These are phyloP conservation scores for Hypoxylon sp. DNA, from an alignment of 2,329 filamentous ascomycete species.

Conservation along the genomic window DNA sequence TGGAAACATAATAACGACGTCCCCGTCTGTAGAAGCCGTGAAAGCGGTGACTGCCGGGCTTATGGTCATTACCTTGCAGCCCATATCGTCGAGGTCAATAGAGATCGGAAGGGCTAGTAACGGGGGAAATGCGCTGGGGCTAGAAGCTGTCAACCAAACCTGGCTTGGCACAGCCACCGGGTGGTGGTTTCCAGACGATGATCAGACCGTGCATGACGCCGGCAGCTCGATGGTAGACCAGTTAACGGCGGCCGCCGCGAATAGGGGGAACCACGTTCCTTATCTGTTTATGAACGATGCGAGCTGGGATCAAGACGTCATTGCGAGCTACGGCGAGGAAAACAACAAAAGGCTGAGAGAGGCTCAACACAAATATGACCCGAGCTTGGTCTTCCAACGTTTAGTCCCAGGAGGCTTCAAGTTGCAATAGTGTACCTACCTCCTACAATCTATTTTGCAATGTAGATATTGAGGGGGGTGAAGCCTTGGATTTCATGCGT, in stretches of 20 bases:
- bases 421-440: neutral
- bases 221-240: neutral
- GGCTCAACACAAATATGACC: neutral
- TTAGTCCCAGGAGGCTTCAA: neutral
- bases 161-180: slow-evolving; percentile 15
- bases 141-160: slow-evolving; percentile 25
- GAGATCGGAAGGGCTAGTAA: slow-evolving; percentile 4
- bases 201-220: slow-evolving; percentile 12
- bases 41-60: slow-evolving; percentile 17
- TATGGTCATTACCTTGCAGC: slow-evolving; percentile 19
- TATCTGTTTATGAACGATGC: neutral
- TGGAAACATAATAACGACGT: slow-evolving; percentile 17
- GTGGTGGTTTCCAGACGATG: slow-evolving; percentile 25
- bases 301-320: neutral
- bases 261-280: neutral
- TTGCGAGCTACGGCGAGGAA: neutral
- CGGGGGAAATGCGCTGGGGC: slow-evolving; percentile 26
- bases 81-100: slow-evolving; percentile 10
- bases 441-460: neutral
- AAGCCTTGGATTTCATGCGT: neutral
- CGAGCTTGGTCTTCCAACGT: neutral
- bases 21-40: slow-evolving; percentile 10
- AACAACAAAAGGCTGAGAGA: neutral
- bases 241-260: neutral
- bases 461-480: neutral